Percentiles rank a stretch among this genome's conserved stretches.
Evolutionary conservation across 2,329 filamentous ascomycete species (phyloP).

Genomic region (Alternaria incomplexa): DNA sequence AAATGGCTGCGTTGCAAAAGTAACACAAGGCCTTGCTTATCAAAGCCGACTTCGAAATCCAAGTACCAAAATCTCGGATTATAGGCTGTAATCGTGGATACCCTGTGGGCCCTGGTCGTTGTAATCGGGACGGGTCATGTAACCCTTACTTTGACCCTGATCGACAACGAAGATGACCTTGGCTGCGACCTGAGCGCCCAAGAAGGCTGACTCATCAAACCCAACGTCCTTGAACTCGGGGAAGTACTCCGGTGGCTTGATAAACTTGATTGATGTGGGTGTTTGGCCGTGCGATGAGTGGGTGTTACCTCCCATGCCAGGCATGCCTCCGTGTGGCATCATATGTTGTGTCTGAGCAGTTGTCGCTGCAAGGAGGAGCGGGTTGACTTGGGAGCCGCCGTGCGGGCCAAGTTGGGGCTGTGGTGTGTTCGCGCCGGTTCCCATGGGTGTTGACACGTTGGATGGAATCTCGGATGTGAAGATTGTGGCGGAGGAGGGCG

Average conservation of each 20-base stretch:
- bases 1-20: slow-evolving; percentile 11
- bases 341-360: slow-evolving; percentile 67
- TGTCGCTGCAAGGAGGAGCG: slow-evolving; percentile 88
- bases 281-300: slow-evolving; percentile 74
- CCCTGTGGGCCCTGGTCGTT: slow-evolving; percentile 70
- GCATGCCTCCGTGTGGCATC: slow-evolving; percentile 47
- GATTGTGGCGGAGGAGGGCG: slow-evolving; percentile 90
- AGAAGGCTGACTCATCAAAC: slow-evolving; percentile 82
- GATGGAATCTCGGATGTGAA: slow-evolving; percentile 97
- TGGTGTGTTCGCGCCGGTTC: slow-evolving; percentile 90
- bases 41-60: not conserved
- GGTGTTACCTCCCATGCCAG: slow-evolving; percentile 53
- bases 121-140: slow-evolving; percentile 71
- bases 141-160: slow-evolving; percentile 70
- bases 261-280: slow-evolving; percentile 81
- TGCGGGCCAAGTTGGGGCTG: slow-evolving; percentile 62
- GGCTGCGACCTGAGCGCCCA: slow-evolving; percentile 86
- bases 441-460: slow-evolving; percentile 86
- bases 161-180: slow-evolving; percentile 75
- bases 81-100: slow-evolving; percentile 63
- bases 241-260: slow-evolving; percentile 82
- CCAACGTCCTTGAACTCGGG: slow-evolving; percentile 82
- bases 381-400: slow-evolving; percentile 73
- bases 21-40: not conserved
- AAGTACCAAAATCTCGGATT: not conserved